Conservation (phyloP, 2,329 filamentous ascomycete genomes). For the Arthrobotrys megalospora region DNA sequence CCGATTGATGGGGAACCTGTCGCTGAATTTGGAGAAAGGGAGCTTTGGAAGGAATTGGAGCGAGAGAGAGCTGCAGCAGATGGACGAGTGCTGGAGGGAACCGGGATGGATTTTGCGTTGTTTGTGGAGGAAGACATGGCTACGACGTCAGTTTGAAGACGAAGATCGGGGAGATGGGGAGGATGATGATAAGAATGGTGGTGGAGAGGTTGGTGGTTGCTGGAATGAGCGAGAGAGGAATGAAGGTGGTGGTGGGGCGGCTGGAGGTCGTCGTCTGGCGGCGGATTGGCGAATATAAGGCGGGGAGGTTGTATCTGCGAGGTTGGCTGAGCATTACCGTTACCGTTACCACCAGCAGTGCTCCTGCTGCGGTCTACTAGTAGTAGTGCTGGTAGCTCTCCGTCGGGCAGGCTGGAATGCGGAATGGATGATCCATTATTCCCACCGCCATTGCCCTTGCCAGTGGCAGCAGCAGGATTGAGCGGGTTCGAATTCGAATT, state of each 20-base stretch:
- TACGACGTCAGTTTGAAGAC: conserved; percentile 62
- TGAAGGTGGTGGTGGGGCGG: conserved; percentile 56
- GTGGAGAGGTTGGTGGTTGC: conserved; percentile 28
- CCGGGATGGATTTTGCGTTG: conserved; percentile 60
- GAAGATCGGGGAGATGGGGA: conserved; percentile 57
- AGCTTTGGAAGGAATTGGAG: conserved; percentile 63
- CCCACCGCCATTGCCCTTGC: neutral
- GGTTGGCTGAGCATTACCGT: conserved; percentile 26
- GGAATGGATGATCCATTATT: conserved; percentile 49
- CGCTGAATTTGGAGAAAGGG: conserved; percentile 62
- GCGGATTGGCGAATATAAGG: conserved; percentile 61
- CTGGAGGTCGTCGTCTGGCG: conserved; percentile 35
- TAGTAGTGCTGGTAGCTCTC: neutral
- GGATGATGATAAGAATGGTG: conserved; percentile 35
- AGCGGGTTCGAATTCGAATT: neutral
- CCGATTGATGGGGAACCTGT: conserved; percentile 62
- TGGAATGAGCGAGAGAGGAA: conserved; percentile 34
- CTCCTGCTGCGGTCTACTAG: neutral
- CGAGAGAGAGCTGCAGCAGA: conserved; percentile 62
- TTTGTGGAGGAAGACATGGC: conserved; percentile 62
- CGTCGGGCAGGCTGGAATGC: conserved; percentile 10
- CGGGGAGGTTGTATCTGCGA: conserved; percentile 55
- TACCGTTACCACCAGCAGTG: no score
- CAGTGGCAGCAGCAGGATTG: neutral
- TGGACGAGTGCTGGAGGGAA: conserved; percentile 51